phyloP scores from a whole-genome alignment of 495 filamentous ascomycete species.

The Pyronema omphalodes region DNA sequence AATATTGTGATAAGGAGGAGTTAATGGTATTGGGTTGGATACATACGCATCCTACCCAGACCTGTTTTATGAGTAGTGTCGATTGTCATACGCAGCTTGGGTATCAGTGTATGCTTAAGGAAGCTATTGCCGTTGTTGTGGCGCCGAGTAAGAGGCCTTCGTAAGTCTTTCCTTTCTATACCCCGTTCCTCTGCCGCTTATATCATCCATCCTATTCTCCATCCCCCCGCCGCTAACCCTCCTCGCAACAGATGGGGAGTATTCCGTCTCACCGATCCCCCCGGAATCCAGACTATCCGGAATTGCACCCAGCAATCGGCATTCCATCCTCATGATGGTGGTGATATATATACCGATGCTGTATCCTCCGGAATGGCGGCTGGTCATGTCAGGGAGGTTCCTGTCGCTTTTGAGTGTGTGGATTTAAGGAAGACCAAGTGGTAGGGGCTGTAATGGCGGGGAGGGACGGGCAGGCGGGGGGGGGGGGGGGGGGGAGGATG shows the following conservation, averaged over 20 bases:
- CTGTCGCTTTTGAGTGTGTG: conserved; percentile 56
- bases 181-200: no score
- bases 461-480: conserved; percentile 25
- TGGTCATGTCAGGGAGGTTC: conserved; percentile 71
- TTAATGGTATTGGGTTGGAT: conserved; percentile 92
- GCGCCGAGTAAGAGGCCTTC: conserved; percentile 61
- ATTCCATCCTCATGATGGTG: conserved; percentile 63
- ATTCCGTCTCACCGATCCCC: conserved; percentile 84
- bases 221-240: neutral
- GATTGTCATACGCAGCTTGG: conserved; percentile 85
- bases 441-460: conserved; percentile 55
- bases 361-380: conserved; percentile 30
- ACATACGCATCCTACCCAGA: conserved; percentile 90
- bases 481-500: neutral
- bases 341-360: conserved; percentile 66
- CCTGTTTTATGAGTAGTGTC: conserved; percentile 90
- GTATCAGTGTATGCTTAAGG: conserved; percentile 85
- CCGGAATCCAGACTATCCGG: conserved; percentile 62
- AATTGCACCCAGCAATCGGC: conserved; percentile 54
- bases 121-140: conserved; percentile 94
- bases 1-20: conserved; percentile 72
- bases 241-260: conserved; percentile 58
- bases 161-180: no score
- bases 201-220: no score
- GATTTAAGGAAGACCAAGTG: conserved; percentile 43